Conservation (phyloP, 2,329 filamentous ascomycete genomes). For the Trichoderma sp. region DNA sequence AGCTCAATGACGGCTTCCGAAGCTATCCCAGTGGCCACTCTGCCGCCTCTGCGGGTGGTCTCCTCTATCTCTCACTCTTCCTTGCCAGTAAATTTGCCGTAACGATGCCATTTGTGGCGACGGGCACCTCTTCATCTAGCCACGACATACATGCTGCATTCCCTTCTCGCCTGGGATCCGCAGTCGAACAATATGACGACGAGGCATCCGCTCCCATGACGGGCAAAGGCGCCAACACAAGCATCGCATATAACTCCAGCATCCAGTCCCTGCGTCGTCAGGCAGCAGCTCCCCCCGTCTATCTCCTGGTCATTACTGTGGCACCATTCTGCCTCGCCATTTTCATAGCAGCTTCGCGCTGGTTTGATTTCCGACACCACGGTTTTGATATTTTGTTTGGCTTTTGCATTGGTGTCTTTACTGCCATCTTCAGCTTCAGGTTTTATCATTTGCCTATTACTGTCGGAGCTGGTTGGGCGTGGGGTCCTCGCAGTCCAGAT, state of each 20-base stretch:
- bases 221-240: slow-evolving; percentile 27
- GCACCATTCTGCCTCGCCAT: slow-evolving; percentile 72
- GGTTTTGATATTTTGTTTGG: slow-evolving; percentile 91
- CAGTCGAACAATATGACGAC: slow-evolving; percentile 34
- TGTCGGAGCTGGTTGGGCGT: slow-evolving; percentile 80
- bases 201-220: slow-evolving; percentile 28
- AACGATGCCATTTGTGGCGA: slow-evolving; percentile 66
- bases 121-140: slow-evolving; percentile 45
- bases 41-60: slow-evolving; percentile 72
- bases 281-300: slow-evolving; percentile 78
- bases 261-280: slow-evolving; percentile 55
- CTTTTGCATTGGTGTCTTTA: slow-evolving; percentile 70
- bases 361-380: slow-evolving; percentile 84
- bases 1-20: slow-evolving; percentile 77
- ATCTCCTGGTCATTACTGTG: slow-evolving; percentile 68
- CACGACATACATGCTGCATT: slow-evolving; percentile 61
- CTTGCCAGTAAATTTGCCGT: slow-evolving; percentile 80
- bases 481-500: slow-evolving; percentile 72
- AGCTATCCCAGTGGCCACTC: slow-evolving; percentile 62
- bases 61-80: slow-evolving; percentile 85
- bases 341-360: slow-evolving; percentile 82
- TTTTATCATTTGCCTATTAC: slow-evolving; percentile 80
- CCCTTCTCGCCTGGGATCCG: slow-evolving; percentile 63
- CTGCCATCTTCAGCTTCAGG: slow-evolving; percentile 72
- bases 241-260: slow-evolving; percentile 32